These are phyloP conservation scores for Moelleriella libera DNA, from an alignment of 2,329 filamentous ascomycete species.

Conservation along the genomic window DNA sequence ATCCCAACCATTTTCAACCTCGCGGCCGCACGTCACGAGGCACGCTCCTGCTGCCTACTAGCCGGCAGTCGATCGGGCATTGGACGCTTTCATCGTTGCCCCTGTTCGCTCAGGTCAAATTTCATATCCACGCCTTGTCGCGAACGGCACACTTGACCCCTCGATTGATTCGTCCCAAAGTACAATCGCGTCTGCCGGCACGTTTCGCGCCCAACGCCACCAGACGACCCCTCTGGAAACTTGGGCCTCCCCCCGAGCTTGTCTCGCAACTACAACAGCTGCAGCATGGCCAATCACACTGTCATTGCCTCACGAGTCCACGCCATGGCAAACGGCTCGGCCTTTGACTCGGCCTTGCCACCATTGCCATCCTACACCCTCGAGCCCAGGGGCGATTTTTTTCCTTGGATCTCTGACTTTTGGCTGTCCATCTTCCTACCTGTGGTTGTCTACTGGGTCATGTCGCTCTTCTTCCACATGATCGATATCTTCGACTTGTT, in stretches of 20 bases:
- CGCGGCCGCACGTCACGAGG: too few relatives aligned
- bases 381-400: conserved; percentile 52
- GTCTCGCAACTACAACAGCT: not conserved
- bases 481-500: conserved; percentile 79
- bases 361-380: conserved; percentile 75
- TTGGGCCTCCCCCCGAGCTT: not conserved
- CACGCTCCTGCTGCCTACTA: too few relatives aligned
- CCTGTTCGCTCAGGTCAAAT: too few relatives aligned
- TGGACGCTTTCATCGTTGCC: too few relatives aligned
- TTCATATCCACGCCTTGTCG: too few relatives aligned
- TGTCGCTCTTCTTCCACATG: conserved; percentile 76
- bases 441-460: conserved; percentile 73
- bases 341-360: conserved; percentile 50
- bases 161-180: too few relatives aligned
- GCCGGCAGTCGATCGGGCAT: too few relatives aligned
- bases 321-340: conserved; percentile 36
- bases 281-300: conserved; percentile 25
- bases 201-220: too few relatives aligned
- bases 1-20: too few relatives aligned
- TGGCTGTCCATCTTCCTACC: conserved; percentile 64
- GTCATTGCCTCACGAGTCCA: conserved; percentile 13
- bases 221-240: too few relatives aligned
- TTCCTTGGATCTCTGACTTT: conserved; percentile 70
- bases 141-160: too few relatives aligned
- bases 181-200: too few relatives aligned